phyloP scores from a whole-genome alignment of 2,329 filamentous ascomycete species.

The Chaetomium globosum region DNA sequence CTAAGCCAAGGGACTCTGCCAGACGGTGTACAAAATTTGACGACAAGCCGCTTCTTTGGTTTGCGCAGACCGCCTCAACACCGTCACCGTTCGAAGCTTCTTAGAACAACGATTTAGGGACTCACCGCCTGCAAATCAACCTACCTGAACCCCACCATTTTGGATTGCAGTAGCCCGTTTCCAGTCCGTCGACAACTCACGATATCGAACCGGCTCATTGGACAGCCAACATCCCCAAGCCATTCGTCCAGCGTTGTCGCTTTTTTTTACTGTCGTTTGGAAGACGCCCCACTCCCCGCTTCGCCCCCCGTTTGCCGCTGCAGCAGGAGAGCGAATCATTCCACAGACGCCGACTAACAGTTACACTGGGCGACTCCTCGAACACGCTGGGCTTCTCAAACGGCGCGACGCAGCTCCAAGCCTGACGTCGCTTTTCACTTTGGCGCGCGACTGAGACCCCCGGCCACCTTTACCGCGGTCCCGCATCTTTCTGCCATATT shows the following conservation, averaged over 20 bases:
- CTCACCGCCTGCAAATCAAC: slow-evolving; percentile 22
- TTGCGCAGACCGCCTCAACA: slow-evolving; percentile 4
- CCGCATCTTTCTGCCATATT: slow-evolving; percentile 35
- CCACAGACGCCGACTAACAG: slow-evolving; percentile 28
- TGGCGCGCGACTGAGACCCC: slow-evolving; percentile 37
- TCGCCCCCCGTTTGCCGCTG: slow-evolving; percentile 38
- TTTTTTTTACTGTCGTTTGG: slow-evolving; percentile 31
- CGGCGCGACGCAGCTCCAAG: slow-evolving; percentile 26
- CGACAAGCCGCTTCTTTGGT: background rate
- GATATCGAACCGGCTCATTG: slow-evolving; percentile 19
- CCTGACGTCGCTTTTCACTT: slow-evolving; percentile 27
- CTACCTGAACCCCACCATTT: slow-evolving; percentile 18
- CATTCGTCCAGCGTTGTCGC: slow-evolving; percentile 20
- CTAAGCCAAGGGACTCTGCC: background rate
- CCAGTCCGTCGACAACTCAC: slow-evolving; percentile 20
- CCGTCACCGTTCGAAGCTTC: background rate
- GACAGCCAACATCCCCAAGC: slow-evolving; percentile 22
- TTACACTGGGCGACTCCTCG: slow-evolving; percentile 39
- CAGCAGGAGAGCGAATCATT: slow-evolving; percentile 38
- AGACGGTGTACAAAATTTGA: slow-evolving; percentile 24
- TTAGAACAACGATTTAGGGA: background rate
- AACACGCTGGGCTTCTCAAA: slow-evolving; percentile 32
- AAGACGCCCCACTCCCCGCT: slow-evolving; percentile 29
- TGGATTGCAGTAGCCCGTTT: slow-evolving; percentile 12
- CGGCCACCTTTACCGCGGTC: slow-evolving; percentile 29